Base-by-base conservation (phyloP, 495 filamentous ascomycete species). In the Hypoxylon trugodes region DNA sequence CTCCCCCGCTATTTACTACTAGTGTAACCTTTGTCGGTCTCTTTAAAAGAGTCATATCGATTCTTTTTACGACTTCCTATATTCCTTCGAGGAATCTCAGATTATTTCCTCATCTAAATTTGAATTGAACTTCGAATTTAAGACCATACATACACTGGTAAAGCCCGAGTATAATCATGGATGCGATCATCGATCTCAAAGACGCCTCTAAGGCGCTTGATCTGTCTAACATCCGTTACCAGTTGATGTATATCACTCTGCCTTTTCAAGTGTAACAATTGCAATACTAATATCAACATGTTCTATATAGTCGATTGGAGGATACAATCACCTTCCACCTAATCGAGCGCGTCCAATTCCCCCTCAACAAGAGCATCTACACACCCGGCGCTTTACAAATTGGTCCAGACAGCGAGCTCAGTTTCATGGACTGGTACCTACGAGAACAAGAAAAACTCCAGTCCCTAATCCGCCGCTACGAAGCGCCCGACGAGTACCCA, bases 301-400 rank as follows among this genome's bases (percentile, higher is more conserved):
- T 25, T 18, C 41, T n/a, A 6, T 10, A 12, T 71, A 97, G 93
- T 65, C 95, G 95, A 33, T 83, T 97, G 15, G 95, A 99, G 79
- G 96, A 99, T 73, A 98, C 96, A 55, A 98, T 99, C 71, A 97
- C 90, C 69, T 99, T 97, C 79, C 92, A 98, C 79, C 80, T 98
- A 18, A 99, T 99, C 72, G 96, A 99, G 74, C 90, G 96, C 19
- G 96, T 93, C 26, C 96, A 99, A 79, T 99, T 99, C 76, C 93
- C 94, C 0, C 82, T 94, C 52, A 98, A 97, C 80, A 79, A 82
- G 48, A 92, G 89, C 71, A 91, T 98, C 74, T 98, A 98, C 78
- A 71, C 75, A 3, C 81, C 92, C 21, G 90, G 89, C 58, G 92
- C 90, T n/a, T 90, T 98, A 65, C 91, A 93, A n/a, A 72, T 85